These are phyloP conservation scores for Zelopaecilomyces penicillatus DNA, from an alignment of 2,329 filamentous ascomycete genomes.

Conservation along the genomic window DNA sequence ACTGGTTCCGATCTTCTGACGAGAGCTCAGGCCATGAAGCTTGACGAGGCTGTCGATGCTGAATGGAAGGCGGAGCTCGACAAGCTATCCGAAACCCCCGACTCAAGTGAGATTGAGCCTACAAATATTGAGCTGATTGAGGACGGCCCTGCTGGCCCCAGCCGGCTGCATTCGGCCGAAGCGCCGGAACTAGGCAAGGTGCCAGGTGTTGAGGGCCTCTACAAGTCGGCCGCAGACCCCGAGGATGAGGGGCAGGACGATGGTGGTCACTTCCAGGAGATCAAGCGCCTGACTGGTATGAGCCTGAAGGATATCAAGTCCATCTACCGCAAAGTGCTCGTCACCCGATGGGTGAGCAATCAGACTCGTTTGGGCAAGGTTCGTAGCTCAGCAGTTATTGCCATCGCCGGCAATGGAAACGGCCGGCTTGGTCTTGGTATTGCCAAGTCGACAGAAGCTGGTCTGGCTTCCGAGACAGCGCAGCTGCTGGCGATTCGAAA, in stretches of 20 bases:
- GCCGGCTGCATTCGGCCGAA: conserved; percentile 32
- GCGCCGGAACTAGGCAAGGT: conserved; percentile 45
- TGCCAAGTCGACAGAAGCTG: conserved; percentile 72
- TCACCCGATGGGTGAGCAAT: conserved; percentile 69
- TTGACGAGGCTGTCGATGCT: conserved; percentile 28
- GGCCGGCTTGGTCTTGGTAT: conserved; percentile 83
- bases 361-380: conserved; percentile 97
- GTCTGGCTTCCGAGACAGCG: conserved; percentile 62
- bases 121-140: conserved; percentile 28
- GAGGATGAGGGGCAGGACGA: conserved; percentile 44
- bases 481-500: conserved; percentile 77
- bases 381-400: conserved; percentile 62
- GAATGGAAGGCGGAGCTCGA: conserved; percentile 31
- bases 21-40: conserved; percentile 26
- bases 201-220: conserved; percentile 43
- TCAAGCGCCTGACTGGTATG: conserved; percentile 49
- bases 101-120: conserved; percentile 23
- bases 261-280: conserved; percentile 39
- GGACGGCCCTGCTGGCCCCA: conserved; percentile 26
- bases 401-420: conserved; percentile 78
- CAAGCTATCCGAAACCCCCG: conserved; percentile 21
- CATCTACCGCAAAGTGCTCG: conserved; percentile 63
- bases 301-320: conserved; percentile 41
- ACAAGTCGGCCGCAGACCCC: conserved; percentile 39
- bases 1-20: conserved; percentile 21